A percentile compares a stretch with the other conserved stretches of the same genome.
These are phyloP conservation scores for Pythium coloratum DNA, from an alignment of 352 stramenopile genomes.

Conservation along the genomic window DNA sequence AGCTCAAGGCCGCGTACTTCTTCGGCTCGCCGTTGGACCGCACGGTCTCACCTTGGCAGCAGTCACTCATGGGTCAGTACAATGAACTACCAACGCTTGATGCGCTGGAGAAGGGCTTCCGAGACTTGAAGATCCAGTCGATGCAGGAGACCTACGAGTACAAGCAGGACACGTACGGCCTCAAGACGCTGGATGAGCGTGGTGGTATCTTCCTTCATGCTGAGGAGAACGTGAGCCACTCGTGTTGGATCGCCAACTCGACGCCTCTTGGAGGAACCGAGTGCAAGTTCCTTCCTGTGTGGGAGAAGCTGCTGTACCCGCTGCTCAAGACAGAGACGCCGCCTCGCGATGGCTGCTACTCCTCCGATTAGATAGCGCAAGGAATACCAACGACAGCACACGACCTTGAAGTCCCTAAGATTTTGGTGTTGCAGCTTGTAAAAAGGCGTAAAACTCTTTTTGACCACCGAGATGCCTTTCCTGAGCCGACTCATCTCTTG, in stretches of 20 bases:
- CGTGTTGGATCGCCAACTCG: conserved; percentile 34
- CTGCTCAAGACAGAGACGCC: conserved; percentile 9
- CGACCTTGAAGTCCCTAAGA: no score
- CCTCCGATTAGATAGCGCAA: no score
- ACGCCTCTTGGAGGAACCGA: not conserved
- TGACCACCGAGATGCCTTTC: no score
- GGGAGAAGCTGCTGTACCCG: conserved; percentile 42
- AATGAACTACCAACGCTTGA: conserved; percentile 26
- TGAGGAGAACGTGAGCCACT: conserved; percentile 32
- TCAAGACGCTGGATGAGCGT: conserved; percentile 35
- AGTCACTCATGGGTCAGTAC: conserved; percentile 31
- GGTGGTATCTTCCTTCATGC: conserved; percentile 28
- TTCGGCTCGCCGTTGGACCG: conserved; percentile 36
- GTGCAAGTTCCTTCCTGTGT: conserved; percentile 41
- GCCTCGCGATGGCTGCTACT: not conserved
- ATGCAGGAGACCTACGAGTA: conserved; percentile 46
- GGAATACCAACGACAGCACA: no score
- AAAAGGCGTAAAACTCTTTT: no score
- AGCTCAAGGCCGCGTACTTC: conserved; percentile 32
- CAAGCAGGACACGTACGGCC: conserved; percentile 37
- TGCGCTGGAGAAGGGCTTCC: conserved; percentile 35
- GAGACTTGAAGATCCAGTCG: conserved; percentile 32
- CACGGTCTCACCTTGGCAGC: conserved; percentile 40
- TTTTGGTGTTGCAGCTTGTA: no score
- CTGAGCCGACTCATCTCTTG: no score